phyloP scores from a whole-genome alignment of 768 basidiomycete genomes.

The Lanmaoa rubissima region DNA sequence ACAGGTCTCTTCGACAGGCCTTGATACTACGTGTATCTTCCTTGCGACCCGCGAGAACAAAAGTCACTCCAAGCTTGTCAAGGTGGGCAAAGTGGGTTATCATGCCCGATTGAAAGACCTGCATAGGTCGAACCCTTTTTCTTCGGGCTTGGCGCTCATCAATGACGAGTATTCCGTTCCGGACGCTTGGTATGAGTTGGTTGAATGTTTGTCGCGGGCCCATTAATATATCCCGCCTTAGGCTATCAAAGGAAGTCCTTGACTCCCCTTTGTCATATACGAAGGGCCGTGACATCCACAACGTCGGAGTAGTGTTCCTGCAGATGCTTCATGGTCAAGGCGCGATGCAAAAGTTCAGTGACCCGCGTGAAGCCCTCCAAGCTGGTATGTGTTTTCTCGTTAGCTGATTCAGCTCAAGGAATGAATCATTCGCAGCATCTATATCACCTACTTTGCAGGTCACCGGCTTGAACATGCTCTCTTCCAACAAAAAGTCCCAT shows the following conservation, averaged over 20 bases:
- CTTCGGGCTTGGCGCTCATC: constrained; percentile 18
- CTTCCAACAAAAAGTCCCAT: constrained; percentile 52
- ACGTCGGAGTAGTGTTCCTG: constrained; percentile 71
- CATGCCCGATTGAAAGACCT: constrained; percentile 73
- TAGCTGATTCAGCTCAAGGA: background rate
- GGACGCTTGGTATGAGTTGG: constrained; percentile 27
- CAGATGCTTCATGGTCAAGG: constrained; percentile 86
- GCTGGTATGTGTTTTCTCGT: constrained; percentile 39
- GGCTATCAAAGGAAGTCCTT: constrained; percentile 76
- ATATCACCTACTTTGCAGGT: constrained; percentile 52
- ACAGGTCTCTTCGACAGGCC: too few relatives aligned
- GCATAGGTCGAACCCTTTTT: constrained; percentile 82
- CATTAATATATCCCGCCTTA: constrained; percentile 24
- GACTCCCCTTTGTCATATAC: constrained; percentile 80
- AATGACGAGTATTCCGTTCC: constrained; percentile 25
- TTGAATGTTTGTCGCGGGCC: background rate
- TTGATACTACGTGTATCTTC: too few relatives aligned
- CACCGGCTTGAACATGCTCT: constrained; percentile 59
- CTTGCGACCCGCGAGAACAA: too few relatives aligned
- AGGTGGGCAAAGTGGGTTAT: constrained; percentile 72
- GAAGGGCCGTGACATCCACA: constrained; percentile 77
- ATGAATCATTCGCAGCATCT: constrained; percentile 38
- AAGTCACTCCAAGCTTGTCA: too few relatives aligned
- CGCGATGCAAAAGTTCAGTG: constrained; percentile 52
- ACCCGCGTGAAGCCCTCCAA: constrained; percentile 56